Base-by-base conservation (phyloP, 352 stramenopile genomes). In the Pythium sp. region DNA sequence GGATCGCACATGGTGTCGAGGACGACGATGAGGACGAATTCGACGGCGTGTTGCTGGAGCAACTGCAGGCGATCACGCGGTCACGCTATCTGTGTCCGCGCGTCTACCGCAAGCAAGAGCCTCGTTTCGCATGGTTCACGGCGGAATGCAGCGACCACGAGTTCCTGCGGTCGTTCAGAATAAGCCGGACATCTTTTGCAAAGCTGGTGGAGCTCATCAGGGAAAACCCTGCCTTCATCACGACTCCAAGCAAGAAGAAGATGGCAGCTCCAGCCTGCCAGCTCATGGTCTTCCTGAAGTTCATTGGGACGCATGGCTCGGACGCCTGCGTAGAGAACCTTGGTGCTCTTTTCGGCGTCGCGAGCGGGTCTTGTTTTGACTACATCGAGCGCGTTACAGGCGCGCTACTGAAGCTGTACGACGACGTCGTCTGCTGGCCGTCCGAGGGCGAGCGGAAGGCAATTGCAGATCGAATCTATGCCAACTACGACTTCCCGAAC, bases 191-290 rank as follows among this genome's bases (percentile, higher is more conserved):
- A 30, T 55, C 6, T 15, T 55, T 55, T 55, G 47, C 47, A 5
- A 55, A 28, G 47, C n/a, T 32, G 7, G n/a, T 32, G 15, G 47
- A 55, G 47, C 47, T 55, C n/a, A 55, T 55, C 47, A 30, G n/a
- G 30, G n/a, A 30, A 15, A 55, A 55, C 47, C 3, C 7, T 55
- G 5, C n/a, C 47, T 28, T 55, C 47, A 55, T n/a, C 47, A 55
- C n/a, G n/a, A 55, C 47, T 55, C 8, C 47, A 30, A n/a, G 47
- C 47, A 30, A 55, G 47, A 55, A 55, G 47, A 55, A 55, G 47
- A 55, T 55, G 8, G n/a, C n/a, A 30, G 5, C 20, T 55, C 8
- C 47, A 55, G 8, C 47, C 20, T 55, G 2, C n/a, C 47, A 55
- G n/a, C 47, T 32, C 20, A 55, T 55, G 47, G n/a, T 32, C 47